phyloP scores from a whole-genome alignment of 352 stramenopile genomes.

The Globisporangium alternatum region DNA sequence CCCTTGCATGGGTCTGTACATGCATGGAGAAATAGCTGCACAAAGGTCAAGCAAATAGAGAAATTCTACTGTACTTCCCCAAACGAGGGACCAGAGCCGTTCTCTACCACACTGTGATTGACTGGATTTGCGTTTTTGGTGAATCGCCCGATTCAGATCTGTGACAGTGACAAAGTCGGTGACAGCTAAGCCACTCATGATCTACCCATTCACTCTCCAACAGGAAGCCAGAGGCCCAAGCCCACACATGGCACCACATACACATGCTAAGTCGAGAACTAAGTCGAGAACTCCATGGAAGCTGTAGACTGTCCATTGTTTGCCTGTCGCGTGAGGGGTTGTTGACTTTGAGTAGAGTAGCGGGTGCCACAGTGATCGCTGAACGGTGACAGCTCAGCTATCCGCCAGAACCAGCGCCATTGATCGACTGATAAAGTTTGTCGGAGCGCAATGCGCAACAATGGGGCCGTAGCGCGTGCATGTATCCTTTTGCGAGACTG shows the following conservation, averaged over 20 bases:
- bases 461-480: too few relatives aligned
- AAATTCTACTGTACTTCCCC: too few relatives aligned
- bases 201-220: too few relatives aligned
- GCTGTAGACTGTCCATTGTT: background rate
- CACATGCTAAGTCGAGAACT: background rate
- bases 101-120: background rate
- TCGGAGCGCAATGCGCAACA: background rate
- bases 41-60: too few relatives aligned
- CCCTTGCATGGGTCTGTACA: too few relatives aligned
- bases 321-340: background rate
- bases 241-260: background rate
- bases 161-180: too few relatives aligned
- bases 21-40: too few relatives aligned
- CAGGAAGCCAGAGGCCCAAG: too few relatives aligned
- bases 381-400: background rate
- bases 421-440: background rate
- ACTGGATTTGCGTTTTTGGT: constrained; percentile 1
- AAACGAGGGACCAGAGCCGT: constrained; percentile 1
- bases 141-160: too few relatives aligned
- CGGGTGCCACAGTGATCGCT: background rate
- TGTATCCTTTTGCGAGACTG: background rate
- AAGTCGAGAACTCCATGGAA: background rate
- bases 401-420: background rate
- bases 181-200: background rate
- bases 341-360: background rate